Base-by-base conservation (phyloP, 2,329 filamentous ascomycete species). In the Dactylonectria estremocensis region DNA sequence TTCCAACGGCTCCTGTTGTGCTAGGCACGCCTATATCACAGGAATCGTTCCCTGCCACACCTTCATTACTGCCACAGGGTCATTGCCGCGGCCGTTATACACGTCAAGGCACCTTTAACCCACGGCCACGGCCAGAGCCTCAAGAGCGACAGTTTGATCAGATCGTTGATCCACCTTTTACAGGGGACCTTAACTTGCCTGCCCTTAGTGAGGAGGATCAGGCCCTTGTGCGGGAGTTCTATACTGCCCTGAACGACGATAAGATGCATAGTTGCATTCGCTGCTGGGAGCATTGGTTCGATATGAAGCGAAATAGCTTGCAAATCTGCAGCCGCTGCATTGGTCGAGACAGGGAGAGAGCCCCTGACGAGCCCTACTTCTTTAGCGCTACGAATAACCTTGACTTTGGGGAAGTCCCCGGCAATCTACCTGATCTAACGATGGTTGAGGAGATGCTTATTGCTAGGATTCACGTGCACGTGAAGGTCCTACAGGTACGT, bases 201-300 rank as follows among this genome's bases (percentile, higher is more conserved):
- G 2, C 2, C 24, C 52, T 55, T 55, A 55, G 52, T 55, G 52
- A 55, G 52, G 52, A 55, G 52, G 52, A 55, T 20, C n/a, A 14
- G 52, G 52, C 33, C 2, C 31, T 55, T 55, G 16, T 55, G 52
- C 31, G 52, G 52, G 52, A 55, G 52, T 55, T 55, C 52, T 40
- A 55, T 55, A 55, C 52, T 40, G 52, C 52, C 52, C 52, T 55
- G 52, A 40, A 16, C 22, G 52, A 55, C 52, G 52, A 55, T 2
- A 55, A 55, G 52, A 55, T 55, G 52, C 6, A 55, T 55, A 55
- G 52, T 24, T 55, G 52, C 18, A 55, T 55, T 55, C 33, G 52
- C 52, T 55, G 31, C 52, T 3, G n/a, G 52, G 52, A 55, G 52
- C 52, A 24, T 55, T 55, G 52, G 52, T 55, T 40, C 35, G 24